A percentile compares a stretch with the other conserved stretches of the same genome.
Conservation (phyloP, 2,329 filamentous ascomycete genomes). For the Nigrospora osmanthi region DNA sequence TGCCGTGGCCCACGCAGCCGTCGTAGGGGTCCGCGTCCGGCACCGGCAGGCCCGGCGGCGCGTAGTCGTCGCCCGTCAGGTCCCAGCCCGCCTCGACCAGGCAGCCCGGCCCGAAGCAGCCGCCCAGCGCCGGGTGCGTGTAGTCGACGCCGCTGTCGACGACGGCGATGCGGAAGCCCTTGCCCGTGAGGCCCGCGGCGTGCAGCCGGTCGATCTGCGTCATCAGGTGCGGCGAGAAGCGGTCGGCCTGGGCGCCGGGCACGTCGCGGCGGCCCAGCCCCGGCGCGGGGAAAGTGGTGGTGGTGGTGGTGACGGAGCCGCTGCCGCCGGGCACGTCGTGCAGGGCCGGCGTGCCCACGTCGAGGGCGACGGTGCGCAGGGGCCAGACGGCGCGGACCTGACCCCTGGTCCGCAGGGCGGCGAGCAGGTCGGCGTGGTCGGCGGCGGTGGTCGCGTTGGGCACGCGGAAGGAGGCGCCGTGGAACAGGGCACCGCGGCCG, state of each 20-base stretch:
- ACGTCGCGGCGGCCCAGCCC: background rate
- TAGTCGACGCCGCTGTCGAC: constrained; percentile 3
- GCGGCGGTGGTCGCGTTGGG: background rate
- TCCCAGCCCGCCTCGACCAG: constrained; percentile 35
- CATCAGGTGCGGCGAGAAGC: constrained; percentile 4
- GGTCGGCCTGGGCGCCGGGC: background rate
- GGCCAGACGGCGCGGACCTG: background rate
- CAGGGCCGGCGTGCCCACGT: background rate
- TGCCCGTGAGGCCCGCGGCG: constrained; percentile 3
- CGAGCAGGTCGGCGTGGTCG: background rate
- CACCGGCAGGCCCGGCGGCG: constrained; percentile 11
- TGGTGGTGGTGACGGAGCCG: background rate
- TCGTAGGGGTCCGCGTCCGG: constrained; percentile 31
- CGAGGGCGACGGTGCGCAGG: background rate
- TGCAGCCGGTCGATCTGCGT: constrained; percentile 5
- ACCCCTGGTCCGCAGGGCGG: background rate
- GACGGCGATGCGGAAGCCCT: constrained; percentile 4
- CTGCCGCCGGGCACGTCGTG: background rate
- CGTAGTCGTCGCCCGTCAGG: constrained; percentile 29
- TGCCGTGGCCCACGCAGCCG: constrained; percentile 32
- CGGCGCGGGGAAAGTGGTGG: too few relatives aligned
- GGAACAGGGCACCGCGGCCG: constrained; percentile 1
- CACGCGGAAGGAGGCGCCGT: constrained; percentile 4
- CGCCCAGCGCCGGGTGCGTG: background rate
- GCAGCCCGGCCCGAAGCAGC: constrained; percentile 21